phyloP scores from a whole-genome alignment of 2,329 filamentous ascomycete species.

The Drechmeria coniospora region DNA sequence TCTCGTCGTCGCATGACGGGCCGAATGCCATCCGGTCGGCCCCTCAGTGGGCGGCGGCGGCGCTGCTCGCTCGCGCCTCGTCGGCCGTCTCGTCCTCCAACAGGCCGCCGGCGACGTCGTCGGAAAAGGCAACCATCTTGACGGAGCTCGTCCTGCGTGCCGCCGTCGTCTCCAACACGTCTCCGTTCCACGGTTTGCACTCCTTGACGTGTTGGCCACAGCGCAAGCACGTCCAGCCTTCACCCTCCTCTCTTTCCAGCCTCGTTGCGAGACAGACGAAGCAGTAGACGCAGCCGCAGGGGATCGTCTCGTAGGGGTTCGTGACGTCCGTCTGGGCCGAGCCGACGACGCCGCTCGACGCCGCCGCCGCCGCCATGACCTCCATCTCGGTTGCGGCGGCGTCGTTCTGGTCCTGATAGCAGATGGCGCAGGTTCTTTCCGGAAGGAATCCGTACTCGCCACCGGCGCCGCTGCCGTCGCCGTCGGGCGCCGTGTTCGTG shows the following conservation, averaged over 20 bases:
- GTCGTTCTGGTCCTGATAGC: slow-evolving; percentile 85
- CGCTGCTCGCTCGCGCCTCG: too few relatives aligned
- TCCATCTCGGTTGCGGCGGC: slow-evolving; percentile 57
- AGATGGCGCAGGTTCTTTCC: slow-evolving; percentile 90
- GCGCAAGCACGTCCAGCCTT: slow-evolving; percentile 82
- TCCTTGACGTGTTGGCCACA: slow-evolving; percentile 74
- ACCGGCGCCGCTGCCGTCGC: slow-evolving; percentile 34
- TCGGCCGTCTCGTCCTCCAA: slow-evolving; percentile 13
- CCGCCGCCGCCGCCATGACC: slow-evolving; percentile 52
- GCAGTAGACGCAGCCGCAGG: slow-evolving; percentile 88
- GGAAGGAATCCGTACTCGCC: slow-evolving; percentile 78
- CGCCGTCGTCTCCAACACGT: slow-evolving; percentile 53
- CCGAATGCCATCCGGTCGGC: too few relatives aligned
- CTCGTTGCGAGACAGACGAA: slow-evolving; percentile 88
- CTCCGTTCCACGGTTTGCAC: slow-evolving; percentile 83
- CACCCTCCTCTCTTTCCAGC: slow-evolving; percentile 82
- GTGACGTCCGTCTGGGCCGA: slow-evolving; percentile 87
- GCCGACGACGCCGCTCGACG: slow-evolving; percentile 65
- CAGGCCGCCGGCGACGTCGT: slow-evolving; percentile 28
- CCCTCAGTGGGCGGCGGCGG: too few relatives aligned
- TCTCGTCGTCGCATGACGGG: too few relatives aligned
- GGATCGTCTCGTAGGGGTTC: slow-evolving; percentile 83
- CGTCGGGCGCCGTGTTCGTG: slow-evolving; percentile 17
- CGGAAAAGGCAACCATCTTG: slow-evolving; percentile 49
- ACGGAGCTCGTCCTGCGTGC: slow-evolving; percentile 23